phyloP scores from a whole-genome alignment of 2,329 filamentous ascomycete genomes.

The Harringtonia lauricola region DNA sequence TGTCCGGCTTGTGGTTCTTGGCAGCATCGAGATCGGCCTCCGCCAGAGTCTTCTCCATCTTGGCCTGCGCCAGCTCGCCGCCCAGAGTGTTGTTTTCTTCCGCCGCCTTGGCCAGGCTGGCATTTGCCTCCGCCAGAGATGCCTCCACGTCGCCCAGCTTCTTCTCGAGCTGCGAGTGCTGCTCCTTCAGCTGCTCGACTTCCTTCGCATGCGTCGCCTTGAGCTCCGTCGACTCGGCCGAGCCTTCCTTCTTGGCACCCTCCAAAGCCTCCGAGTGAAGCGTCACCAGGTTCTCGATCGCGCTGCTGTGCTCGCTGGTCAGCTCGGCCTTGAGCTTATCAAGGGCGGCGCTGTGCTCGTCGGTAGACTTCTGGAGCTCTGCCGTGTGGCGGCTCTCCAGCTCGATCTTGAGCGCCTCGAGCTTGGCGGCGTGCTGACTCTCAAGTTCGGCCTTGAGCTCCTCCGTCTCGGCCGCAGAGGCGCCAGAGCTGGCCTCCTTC shows the following conservation, averaged over 20 bases:
- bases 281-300: conserved; percentile 34
- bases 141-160: conserved; percentile 25
- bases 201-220: conserved; percentile 22
- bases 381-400: conserved; percentile 21
- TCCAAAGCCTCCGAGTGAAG: conserved; percentile 34
- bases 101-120: conserved; percentile 32
- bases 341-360: conserved; percentile 17
- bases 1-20: conserved; percentile 45
- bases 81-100: conserved; percentile 37
- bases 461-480: conserved; percentile 19
- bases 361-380: conserved; percentile 19
- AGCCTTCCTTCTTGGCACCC: conserved; percentile 30
- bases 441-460: conserved; percentile 24
- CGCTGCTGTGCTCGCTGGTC: conserved; percentile 28
- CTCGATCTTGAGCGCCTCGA: conserved; percentile 23
- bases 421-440: conserved; percentile 23
- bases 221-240: conserved; percentile 24
- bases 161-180: conserved; percentile 22
- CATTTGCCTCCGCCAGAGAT: conserved; percentile 17
- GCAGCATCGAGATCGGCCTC: conserved; percentile 49
- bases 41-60: conserved; percentile 48
- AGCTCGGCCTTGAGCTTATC: conserved; percentile 28
- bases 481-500: conserved; percentile 13
- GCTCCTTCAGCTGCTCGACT: conserved; percentile 26
- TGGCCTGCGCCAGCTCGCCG: conserved; percentile 44